Base-by-base conservation (phyloP, 257 asterid species). In the Salvia rosmarinus region DNA sequence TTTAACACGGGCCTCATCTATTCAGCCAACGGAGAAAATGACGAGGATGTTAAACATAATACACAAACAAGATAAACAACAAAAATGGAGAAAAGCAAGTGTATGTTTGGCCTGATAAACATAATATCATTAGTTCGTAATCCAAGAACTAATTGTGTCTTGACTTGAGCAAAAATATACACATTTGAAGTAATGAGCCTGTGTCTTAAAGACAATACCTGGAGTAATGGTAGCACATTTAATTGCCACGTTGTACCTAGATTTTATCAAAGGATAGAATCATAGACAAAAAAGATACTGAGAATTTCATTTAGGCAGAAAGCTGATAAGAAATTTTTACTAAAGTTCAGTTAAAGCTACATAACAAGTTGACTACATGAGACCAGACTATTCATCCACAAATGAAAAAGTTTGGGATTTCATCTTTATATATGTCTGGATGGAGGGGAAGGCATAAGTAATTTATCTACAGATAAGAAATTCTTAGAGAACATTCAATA, bases 191-290 rank as follows among this genome's bases (percentile, higher is more conserved):
- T n/a, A 46, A 70, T 63, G 58, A 25, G 72, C 62, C 47, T 6
- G 68, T 54, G 59, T 72, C 40, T 28, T 60, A 56, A 66, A 69
- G 64, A 21, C 80, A 43, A 50, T 81, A 87, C 96, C 96, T 77
- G 96, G 95, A 62, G 96, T 89, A 66, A 89, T 87, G 69, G 96
- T 89, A 43, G 96, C 96, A 86, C 96, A 89, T 81, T 89, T 89
- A 64, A 89, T 85, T 20, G 96, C 96, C 76, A 87, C 96, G 16
- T 86, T 89, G 81, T 89, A 89, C 92, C 96, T 89, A 64, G 58
- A 79, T 67, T 67, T 68, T 19, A 66, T 77, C 37, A 67, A 12
- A 73, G 54, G 74, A 40, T 54, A 61, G 42, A n/a, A n/a, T n/a
- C n/a, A n/a, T n/a, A 73, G 9, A 47, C 60, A 37, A 9, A 37